Base-by-base conservation (phyloP, 768 basidiomycete genomes). In the Cystofilobasidium ferigula region DNA sequence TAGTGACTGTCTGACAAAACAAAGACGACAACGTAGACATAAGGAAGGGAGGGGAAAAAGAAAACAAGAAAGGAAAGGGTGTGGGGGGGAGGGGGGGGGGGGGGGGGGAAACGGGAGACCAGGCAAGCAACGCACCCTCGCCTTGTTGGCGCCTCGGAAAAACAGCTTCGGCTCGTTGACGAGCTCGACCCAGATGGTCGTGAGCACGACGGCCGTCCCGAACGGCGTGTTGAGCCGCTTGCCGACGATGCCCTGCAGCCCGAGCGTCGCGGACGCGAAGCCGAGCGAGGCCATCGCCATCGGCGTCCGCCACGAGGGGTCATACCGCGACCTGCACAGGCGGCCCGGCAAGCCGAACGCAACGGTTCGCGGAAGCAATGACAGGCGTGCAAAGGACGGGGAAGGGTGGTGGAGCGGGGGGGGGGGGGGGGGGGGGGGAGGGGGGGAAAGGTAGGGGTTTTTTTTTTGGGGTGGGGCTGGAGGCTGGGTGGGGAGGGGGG, bases 151-250 rank as follows among this genome's bases (percentile, higher is more conserved):
- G 10, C 64, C 57, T 63, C 73, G 61, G 30, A 79, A 71, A 79
- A 91, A 86, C 26, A 93, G 81, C 56, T 82, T 76, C 0, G 89
- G 89, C 74, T 89, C 88, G 58, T 85, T 84, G 81, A 87, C 81
- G 57, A 92, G 82, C 71, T 92, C 89, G 70, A 89, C 88, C 88
- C 88, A 92, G 64, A 89, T 82, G 22, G 87, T 88, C 18, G 71
- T 70, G 40, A 57, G 67, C 47, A 69, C 32, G 48, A 61, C 47
- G 70, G 70, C 59, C 67, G 64, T 36, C 65, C 67, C 70, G 67
- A 71, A 54, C 5, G 51, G 51, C 13, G 51, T 54, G 51, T 54
- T 54, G 51, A 54, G 51, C 2, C 51, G 51, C 51, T 54, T 54
- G 51, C 51, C 51, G 28, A 54, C 20, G 51, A 54, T 54, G 26